Evolutionary conservation across 129 eudicot species (phyloP), one percentile per base, ranked within the genome.

Genomic region (Oenanthe sinensis): DNA sequence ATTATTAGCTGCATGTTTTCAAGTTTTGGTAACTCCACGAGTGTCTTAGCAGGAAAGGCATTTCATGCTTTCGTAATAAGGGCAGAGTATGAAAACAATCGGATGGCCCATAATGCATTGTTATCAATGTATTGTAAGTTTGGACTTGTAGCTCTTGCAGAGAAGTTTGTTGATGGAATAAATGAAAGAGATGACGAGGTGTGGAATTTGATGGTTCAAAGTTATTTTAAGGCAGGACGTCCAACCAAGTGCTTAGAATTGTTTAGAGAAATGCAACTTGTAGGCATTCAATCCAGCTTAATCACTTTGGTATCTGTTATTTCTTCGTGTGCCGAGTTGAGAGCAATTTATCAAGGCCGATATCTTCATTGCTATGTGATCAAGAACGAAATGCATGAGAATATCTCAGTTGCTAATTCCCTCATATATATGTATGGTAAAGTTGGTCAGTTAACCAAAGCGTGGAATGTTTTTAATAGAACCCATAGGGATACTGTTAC

Each of bases 101-200:
- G 80, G 67, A 86, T 89, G 81, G 89, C 85, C 72, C 37, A 62
- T 46, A 85, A 65, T 82, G 92, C 86, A 50, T 77, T 93, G 75
- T 55, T 91, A 45, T 88, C 98, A 14, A 88, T 93, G 93, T 93
- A 93, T 75, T 88, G 87, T 80, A 91, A 86, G 76, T 88, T 89
- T 78, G 92, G 90, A 72, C 82, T 85, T 43, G 43, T 87, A 74
- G 26, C 37, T 78, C 72, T 78, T 50, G 91, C 86, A 0, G 93
- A 91, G 71, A 88, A 85, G 80, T 75, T 93, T 10, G 90, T 93
- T 79, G n/a, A 79, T 75, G 50, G 81, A 62, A 79, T 81, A 24
- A 54, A 44, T 49, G 79, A 78, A 37, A 76, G 76, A 68, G 84
- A 81, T 60, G 70, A 79, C 26, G 93, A 88, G 30, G 74, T 86